These are phyloP conservation scores for Flagelloscypha sp. DNA, from an alignment of 768 basidiomycete genomes.

Conservation along the genomic window DNA sequence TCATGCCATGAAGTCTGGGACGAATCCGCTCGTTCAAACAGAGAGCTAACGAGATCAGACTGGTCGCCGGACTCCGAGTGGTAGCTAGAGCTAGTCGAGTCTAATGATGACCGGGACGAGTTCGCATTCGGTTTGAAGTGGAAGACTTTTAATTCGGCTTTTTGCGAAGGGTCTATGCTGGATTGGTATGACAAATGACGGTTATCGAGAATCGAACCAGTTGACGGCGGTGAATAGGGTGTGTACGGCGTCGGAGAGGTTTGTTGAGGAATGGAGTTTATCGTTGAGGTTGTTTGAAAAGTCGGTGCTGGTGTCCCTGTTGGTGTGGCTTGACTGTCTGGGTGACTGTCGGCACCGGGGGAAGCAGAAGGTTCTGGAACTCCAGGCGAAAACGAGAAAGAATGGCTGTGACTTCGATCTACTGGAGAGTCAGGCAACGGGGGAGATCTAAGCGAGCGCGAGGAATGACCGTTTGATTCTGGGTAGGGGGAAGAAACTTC, in stretches of 20 bases:
- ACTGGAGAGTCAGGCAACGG: conserved; percentile 53
- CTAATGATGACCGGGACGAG: conserved; percentile 73
- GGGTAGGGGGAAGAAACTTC: conserved; percentile 19
- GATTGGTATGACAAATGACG: too few species aligned
- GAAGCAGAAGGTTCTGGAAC: too few species aligned
- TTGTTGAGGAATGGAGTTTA: too few species aligned
- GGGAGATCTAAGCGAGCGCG: conserved; percentile 47
- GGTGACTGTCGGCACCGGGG: too few species aligned
- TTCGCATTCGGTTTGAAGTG: conserved; percentile 54
- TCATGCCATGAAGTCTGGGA: conserved; percentile 60
- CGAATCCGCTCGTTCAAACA: conserved; percentile 47
- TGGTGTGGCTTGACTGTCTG: too few species aligned
- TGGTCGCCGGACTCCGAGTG: conserved; percentile 68
- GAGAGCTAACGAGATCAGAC: conserved; percentile 41
- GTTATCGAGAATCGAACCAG: too few species aligned
- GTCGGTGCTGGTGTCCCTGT: too few species aligned
- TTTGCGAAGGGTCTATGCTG: too few species aligned
- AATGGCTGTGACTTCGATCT: conserved; percentile 25
- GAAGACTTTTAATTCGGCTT: too few species aligned
- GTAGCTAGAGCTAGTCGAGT: conserved; percentile 78
- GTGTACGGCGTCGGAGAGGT: too few species aligned
- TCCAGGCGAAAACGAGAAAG: conserved; percentile 21
- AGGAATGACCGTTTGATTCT: conserved; percentile 25
- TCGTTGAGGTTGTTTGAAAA: too few species aligned
- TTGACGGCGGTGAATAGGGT: too few species aligned